Percentiles rank a stretch among this genome's conserved stretches.
phyloP scores from a whole-genome alignment of 2,329 filamentous ascomycete species.

The Paraphaeosphaeria minitans region DNA sequence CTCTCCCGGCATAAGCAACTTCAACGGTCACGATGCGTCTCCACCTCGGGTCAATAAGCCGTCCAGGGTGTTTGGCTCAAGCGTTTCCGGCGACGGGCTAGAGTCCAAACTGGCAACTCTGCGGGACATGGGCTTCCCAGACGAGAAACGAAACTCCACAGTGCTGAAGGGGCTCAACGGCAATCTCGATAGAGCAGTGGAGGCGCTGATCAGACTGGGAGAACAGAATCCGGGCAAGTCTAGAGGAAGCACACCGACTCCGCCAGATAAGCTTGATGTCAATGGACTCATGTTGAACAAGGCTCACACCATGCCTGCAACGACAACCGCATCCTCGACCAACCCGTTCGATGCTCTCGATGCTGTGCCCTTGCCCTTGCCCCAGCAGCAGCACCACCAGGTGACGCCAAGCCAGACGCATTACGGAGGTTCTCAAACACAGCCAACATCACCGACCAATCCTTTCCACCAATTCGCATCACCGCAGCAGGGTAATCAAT shows the following conservation, averaged over 20 bases:
- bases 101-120: slow-evolving; percentile 79
- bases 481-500: slow-evolving; percentile 38
- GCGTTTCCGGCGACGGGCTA: slow-evolving; percentile 65
- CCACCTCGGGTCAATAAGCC: slow-evolving; percentile 63
- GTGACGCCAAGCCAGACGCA: slow-evolving; percentile 38
- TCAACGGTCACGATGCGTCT: slow-evolving; percentile 37
- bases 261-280: slow-evolving; percentile 55
- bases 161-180: slow-evolving; percentile 84
- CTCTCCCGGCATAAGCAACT: slow-evolving; percentile 39
- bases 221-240: slow-evolving; percentile 55
- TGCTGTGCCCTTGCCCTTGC: slow-evolving; percentile 25
- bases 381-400: slow-evolving; percentile 34
- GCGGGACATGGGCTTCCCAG: slow-evolving; percentile 88
- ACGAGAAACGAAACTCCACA: slow-evolving; percentile 79
- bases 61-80: slow-evolving; percentile 70
- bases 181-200: slow-evolving; percentile 83
- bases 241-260: slow-evolving; percentile 55
- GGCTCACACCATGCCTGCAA: slow-evolving; percentile 33
- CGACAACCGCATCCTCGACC: slow-evolving; percentile 27
- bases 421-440: slow-evolving; percentile 28
- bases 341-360: slow-evolving; percentile 55
- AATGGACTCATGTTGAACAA: slow-evolving; percentile 54
- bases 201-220: slow-evolving; percentile 81
- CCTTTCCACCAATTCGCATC: slow-evolving; percentile 74
- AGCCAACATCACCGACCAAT: slow-evolving; percentile 43